These are phyloP conservation scores for Hypoxylon sp. DNA, from an alignment of 2,329 filamentous ascomycete genomes.

Conservation along the genomic window DNA sequence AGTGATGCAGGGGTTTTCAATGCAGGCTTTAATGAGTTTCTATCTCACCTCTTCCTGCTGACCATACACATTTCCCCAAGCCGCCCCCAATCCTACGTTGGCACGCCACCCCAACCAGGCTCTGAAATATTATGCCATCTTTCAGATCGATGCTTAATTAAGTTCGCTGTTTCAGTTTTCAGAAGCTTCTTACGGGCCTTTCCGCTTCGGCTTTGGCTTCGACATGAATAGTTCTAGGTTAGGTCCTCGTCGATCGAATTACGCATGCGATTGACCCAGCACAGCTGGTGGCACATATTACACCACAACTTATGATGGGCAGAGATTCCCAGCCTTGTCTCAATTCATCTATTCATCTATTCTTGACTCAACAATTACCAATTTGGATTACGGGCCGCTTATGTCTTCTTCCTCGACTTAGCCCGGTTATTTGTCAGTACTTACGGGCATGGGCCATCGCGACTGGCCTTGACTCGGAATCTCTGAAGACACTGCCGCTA, in stretches of 20 bases:
- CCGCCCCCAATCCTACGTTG: slow-evolving; percentile 19
- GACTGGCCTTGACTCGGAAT: slow-evolving; percentile 6
- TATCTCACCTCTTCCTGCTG: slow-evolving; percentile 17
- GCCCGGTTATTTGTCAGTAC: not conserved
- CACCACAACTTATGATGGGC: not conserved
- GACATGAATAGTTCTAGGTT: not conserved
- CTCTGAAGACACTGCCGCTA: not conserved
- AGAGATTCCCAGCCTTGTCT: slow-evolving; percentile 16
- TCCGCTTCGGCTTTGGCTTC: slow-evolving; percentile 12
- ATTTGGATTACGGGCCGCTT: slow-evolving; percentile 12
- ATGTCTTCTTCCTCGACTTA: not conserved
- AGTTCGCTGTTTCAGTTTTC: slow-evolving; percentile 4
- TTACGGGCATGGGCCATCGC: slow-evolving; percentile 1
- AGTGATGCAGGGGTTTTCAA: slow-evolving; percentile 19
- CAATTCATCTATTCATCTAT: slow-evolving; percentile 27
- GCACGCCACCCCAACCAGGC: slow-evolving; percentile 2
- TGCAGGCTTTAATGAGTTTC: slow-evolving; percentile 25
- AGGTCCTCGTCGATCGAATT: not conserved
- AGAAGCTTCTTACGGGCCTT: slow-evolving; percentile 11
- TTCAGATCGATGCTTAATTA: slow-evolving; percentile 19
- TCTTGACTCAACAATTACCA: slow-evolving; percentile 18
- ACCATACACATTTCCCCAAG: slow-evolving; percentile 17
- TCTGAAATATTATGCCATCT: not conserved
- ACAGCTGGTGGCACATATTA: not conserved
- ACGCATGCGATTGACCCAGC: not conserved